These are phyloP conservation scores for Solanum neorickii DNA, from an alignment of 257 asterid genomes.

Conservation along the genomic window DNA sequence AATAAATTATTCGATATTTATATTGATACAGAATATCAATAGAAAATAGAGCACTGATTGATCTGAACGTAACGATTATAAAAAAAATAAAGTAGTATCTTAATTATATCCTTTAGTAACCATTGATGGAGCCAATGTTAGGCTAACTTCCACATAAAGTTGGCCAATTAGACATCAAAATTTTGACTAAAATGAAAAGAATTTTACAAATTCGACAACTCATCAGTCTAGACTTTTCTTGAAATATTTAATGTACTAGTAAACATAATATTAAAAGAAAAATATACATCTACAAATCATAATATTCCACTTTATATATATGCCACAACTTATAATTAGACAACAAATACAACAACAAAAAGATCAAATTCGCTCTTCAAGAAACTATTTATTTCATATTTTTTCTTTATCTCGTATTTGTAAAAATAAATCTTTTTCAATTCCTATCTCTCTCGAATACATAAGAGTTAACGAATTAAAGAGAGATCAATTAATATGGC, in stretches of 20 bases:
- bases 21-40: fast-evolving
- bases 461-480: neutral
- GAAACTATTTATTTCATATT: too few species aligned
- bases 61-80: fast-evolving
- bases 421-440: neutral
- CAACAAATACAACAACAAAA: neutral
- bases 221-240: neutral
- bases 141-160: neutral
- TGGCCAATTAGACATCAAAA: neutral
- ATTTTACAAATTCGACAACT: neutral
- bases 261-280: neutral
- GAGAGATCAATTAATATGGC: neutral
- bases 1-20: neutral
- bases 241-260: neutral
- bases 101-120: neutral
- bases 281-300: neutral
- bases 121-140: neutral
- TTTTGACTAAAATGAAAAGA: neutral
- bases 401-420: too few species aligned
- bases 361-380: neutral
- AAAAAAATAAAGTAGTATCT: neutral
- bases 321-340: neutral
- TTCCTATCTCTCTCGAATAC: neutral
- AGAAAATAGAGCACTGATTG: neutral
- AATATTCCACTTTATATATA: neutral